Percentiles rank a stretch among this genome's conserved stretches.
Conservation (phyloP, 371 early-diverging fungal species). For the Actinomortierella wolfii region DNA sequence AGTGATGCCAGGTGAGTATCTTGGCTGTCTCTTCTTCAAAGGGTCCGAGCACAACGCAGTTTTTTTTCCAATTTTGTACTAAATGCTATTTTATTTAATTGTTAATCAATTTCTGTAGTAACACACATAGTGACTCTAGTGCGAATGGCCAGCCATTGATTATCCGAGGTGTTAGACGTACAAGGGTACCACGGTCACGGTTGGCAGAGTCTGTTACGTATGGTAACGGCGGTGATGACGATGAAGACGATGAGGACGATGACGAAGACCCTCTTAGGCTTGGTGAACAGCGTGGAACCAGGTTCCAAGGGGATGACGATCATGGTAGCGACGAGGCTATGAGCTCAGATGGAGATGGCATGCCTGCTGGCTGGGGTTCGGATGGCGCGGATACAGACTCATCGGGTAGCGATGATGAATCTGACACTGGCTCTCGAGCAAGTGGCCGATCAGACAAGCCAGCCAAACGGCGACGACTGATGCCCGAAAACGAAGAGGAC, state of each 20-base stretch:
- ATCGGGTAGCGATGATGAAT: no score
- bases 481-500: no score
- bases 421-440: no score
- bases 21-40: constrained; percentile 25
- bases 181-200: constrained; percentile 28
- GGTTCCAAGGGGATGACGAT: constrained; percentile 39
- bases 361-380: no score
- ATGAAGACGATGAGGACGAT: constrained; percentile 12
- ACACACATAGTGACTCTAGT: constrained; percentile 35
- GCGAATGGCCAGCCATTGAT: constrained; percentile 21
- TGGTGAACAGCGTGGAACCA: constrained; percentile 31
- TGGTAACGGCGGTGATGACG: constrained; percentile 25
- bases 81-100: background rate
- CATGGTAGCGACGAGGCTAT: constrained; percentile 33
- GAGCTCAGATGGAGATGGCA: constrained; percentile 26
- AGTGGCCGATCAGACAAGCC: no score
- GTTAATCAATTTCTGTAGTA: constrained; percentile 5
- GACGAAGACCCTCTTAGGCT: constrained; percentile 5
- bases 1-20: constrained; percentile 47
- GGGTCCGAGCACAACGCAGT: background rate
- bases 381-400: no score
- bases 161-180: constrained; percentile 22
- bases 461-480: no score
- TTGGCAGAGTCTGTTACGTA: constrained; percentile 23
- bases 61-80: background rate